These are phyloP conservation scores for Colletotrichum higginsianum DNA, from an alignment of 2,329 filamentous ascomycete species.

Conservation along the genomic window DNA sequence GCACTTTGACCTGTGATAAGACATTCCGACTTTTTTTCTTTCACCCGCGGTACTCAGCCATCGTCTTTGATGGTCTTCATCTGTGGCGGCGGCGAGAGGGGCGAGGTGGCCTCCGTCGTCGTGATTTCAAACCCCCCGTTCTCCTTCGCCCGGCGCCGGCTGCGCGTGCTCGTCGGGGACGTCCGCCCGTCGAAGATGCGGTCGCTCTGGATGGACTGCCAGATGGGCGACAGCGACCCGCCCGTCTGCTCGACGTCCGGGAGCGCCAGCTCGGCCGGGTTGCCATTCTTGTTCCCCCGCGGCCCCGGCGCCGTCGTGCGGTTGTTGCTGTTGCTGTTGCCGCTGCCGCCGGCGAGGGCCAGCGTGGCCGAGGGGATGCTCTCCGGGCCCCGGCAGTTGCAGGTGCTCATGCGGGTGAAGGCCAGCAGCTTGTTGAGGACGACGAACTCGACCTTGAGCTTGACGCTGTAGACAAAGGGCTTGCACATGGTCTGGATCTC, in stretches of 20 bases:
- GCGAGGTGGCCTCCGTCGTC: not conserved
- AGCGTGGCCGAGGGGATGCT: conserved; percentile 15
- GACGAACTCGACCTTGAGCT: conserved; percentile 55
- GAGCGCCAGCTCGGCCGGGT: not conserved
- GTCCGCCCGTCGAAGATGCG: conserved; percentile 16
- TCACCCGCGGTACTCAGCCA: not conserved
- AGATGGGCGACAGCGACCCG: conserved; percentile 17
- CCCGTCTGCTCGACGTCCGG: conserved; percentile 33
- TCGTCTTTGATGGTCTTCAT: not conserved
- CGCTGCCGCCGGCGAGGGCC: not conserved
- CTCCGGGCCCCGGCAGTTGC: conserved; percentile 33
- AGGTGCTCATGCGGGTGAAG: conserved; percentile 37
- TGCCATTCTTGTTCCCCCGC: not conserved
- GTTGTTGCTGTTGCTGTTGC: conserved; percentile 12
- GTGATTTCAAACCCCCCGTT: not conserved
- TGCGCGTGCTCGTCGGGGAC: not conserved
- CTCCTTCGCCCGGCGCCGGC: not conserved
- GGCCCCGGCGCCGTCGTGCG: not conserved
- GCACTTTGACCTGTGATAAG: no score
- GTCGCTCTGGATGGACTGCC: not conserved
- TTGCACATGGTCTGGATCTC: conserved; percentile 45
- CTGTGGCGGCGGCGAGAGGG: not conserved
- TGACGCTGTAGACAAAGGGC: conserved; percentile 51
- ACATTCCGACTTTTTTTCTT: no score
- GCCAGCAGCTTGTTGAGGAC: conserved; percentile 51